phyloP scores from a whole-genome alignment of 225 moss, liverwort and hornwort species.

The Sphagnum tenellum region DNA sequence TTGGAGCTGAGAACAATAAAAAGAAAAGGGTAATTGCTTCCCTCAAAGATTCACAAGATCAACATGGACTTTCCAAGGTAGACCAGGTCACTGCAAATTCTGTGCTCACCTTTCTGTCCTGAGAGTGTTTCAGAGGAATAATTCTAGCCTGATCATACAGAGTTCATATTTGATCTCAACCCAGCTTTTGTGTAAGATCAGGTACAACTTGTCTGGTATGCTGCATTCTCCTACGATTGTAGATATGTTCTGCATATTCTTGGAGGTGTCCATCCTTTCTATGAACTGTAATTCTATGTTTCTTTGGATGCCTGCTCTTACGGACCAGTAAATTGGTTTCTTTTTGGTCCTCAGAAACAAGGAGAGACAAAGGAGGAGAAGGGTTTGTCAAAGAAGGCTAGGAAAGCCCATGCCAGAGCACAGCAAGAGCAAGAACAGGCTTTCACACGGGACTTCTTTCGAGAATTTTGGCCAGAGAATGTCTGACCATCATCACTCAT shows the following conservation, averaged over 20 bases:
- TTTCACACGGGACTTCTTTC: slow-evolving; percentile 24
- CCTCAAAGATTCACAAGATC: slow-evolving; percentile 20
- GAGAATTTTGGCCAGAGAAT: slow-evolving; percentile 55
- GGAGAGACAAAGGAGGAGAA: slow-evolving; percentile 17
- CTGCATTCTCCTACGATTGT: too few relatives aligned
- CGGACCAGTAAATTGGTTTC: too few relatives aligned
- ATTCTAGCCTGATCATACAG: too few relatives aligned
- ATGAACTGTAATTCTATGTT: too few relatives aligned
- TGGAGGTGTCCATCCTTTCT: too few relatives aligned
- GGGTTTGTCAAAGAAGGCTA: slow-evolving; percentile 23
- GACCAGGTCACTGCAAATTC: background rate
- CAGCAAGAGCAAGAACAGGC: slow-evolving; percentile 27
- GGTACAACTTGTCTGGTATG: too few relatives aligned
- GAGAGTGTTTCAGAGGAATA: too few relatives aligned
- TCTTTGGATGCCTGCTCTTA: too few relatives aligned
- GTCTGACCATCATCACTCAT: background rate
- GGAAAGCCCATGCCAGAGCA: slow-evolving; percentile 29
- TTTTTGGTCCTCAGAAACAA: background rate
- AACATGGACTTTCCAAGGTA: slow-evolving; percentile 14
- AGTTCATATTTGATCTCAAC: too few relatives aligned
- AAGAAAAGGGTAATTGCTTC: slow-evolving; percentile 14
- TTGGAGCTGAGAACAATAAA: slow-evolving; percentile 61
- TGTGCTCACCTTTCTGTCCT: background rate
- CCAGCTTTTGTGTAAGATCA: too few relatives aligned
- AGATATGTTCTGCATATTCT: too few relatives aligned